These are phyloP conservation scores for Chionographis japonica DNA, from an alignment of 106 monocot genomes.

Conservation along the genomic window DNA sequence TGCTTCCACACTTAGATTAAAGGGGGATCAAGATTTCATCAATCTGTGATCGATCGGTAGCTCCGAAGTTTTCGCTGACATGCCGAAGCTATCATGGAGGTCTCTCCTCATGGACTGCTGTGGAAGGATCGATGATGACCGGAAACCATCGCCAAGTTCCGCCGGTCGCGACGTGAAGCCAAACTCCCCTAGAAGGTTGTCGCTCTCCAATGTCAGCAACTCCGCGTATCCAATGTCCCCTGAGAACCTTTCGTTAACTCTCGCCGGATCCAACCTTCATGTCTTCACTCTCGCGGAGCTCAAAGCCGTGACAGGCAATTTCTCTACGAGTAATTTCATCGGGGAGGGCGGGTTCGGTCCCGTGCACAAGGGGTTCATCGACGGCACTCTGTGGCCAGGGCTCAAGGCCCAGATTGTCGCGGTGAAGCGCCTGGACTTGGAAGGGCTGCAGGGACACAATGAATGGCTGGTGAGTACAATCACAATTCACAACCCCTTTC, in stretches of 20 bases:
- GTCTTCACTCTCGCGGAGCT: conserved; percentile 24
- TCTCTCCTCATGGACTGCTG: too few relatives aligned
- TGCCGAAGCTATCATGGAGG: too few relatives aligned
- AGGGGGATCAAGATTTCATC: too few relatives aligned
- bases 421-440: conserved; percentile 22
- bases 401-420: conserved; percentile 20
- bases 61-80: too few relatives aligned
- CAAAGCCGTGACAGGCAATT: conserved; percentile 14
- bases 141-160: too few relatives aligned
- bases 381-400: conserved; percentile 15
- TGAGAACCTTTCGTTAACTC: conserved; percentile 19
- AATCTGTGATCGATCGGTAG: too few relatives aligned
- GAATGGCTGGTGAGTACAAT: conserved; percentile 30
- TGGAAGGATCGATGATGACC: too few relatives aligned
- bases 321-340: conserved; percentile 17
- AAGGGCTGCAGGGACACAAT: conserved; percentile 25
- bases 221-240: neutral
- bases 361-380: conserved; percentile 20
- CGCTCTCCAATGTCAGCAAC: too few relatives aligned
- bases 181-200: too few relatives aligned
- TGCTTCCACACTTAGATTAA: too few relatives aligned
- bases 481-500: neutral
- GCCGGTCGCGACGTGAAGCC: too few relatives aligned
- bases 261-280: conserved; percentile 19
- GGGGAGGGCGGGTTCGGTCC: conserved; percentile 28